A percentile compares a stretch with the other conserved stretches of the same genome.
Evolutionary conservation across 257 asterid species (phyloP).

Genomic region (Capsicum rhomboideum): DNA sequence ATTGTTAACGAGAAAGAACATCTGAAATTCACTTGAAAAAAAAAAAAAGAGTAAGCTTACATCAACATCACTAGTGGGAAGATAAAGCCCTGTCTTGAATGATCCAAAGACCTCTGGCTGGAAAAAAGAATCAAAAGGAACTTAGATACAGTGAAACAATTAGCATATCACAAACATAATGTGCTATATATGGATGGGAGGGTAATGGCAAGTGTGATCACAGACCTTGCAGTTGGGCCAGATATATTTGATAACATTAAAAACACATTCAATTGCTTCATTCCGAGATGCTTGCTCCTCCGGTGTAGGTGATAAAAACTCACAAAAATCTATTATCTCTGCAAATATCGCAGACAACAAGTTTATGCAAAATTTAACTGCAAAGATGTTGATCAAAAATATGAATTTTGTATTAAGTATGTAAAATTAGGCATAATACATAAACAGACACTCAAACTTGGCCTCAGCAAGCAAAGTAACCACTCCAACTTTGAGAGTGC

Average conservation of each 20-base stretch:
- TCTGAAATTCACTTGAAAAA: not conserved
- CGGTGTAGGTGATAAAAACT: slow-evolving; percentile 80
- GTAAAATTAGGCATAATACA: no score
- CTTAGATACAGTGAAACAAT: not conserved
- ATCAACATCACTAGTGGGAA: slow-evolving; percentile 94
- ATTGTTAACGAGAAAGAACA: not conserved
- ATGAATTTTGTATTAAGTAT: not conserved
- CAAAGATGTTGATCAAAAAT: not conserved
- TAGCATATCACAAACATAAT: not conserved
- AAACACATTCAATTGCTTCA: slow-evolving; percentile 72
- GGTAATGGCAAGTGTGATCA: not conserved
- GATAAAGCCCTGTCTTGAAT: slow-evolving; percentile 90
- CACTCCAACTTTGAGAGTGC: no score
- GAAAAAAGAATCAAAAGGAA: slow-evolving; percentile 6
- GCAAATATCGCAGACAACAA: slow-evolving; percentile 12
- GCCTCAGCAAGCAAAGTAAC: no score
- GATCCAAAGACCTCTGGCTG: slow-evolving; percentile 98
- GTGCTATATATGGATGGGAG: not conserved
- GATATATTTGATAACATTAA: slow-evolving; percentile 69
- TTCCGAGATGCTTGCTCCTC: slow-evolving; percentile 71
- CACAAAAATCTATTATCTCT: slow-evolving; percentile 94
- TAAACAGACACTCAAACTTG: no score
- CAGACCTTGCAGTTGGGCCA: slow-evolving; percentile 87
- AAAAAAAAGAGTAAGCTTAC: slow-evolving; percentile 30
- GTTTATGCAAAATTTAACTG: not conserved